These are phyloP conservation scores for Sicyos baderoa DNA, from an alignment of 306 rosid species.

Conservation along the genomic window DNA sequence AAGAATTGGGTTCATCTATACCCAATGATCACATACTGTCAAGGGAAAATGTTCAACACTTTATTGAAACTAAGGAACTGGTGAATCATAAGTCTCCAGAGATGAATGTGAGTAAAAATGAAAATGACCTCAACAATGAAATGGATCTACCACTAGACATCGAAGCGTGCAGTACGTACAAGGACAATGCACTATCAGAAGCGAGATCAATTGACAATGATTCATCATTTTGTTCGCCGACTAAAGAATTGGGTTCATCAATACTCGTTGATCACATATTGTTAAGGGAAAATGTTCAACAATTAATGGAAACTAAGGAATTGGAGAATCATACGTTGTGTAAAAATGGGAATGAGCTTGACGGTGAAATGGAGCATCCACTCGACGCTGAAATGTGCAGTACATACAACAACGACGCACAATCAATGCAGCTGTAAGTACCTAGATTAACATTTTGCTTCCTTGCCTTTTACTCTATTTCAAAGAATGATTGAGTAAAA, in stretches of 20 bases:
- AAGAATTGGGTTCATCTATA: slow-evolving; percentile 23
- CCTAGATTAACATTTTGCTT: slow-evolving; percentile 16
- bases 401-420: slow-evolving; percentile 27
- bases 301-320: slow-evolving; percentile 22
- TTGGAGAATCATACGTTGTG: slow-evolving; percentile 17
- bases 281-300: slow-evolving; percentile 20
- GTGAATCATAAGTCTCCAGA: slow-evolving; percentile 21
- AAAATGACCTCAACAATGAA: slow-evolving; percentile 22
- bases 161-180: slow-evolving; percentile 18
- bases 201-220: slow-evolving; percentile 20
- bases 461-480: slow-evolving; percentile 1
- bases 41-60: slow-evolving; percentile 17
- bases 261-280: slow-evolving; percentile 23
- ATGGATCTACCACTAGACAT: slow-evolving; percentile 22
- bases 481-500: neutral
- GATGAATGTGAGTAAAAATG: slow-evolving; percentile 28
- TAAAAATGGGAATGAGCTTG: slow-evolving; percentile 21
- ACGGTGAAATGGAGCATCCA: slow-evolving; percentile 25
- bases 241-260: slow-evolving; percentile 24
- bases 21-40: slow-evolving; percentile 23
- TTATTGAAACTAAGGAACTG: slow-evolving; percentile 23
- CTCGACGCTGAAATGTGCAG: neutral
- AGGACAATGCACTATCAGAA: slow-evolving; percentile 24
- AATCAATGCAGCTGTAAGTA: slow-evolving; percentile 38
- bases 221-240: slow-evolving; percentile 25